Evolutionary conservation across 225 moss, liverwort and hornwort genomes (phyloP), one percentile per base, ranked within the genome.

Genomic region (Sphagnum contortum): DNA sequence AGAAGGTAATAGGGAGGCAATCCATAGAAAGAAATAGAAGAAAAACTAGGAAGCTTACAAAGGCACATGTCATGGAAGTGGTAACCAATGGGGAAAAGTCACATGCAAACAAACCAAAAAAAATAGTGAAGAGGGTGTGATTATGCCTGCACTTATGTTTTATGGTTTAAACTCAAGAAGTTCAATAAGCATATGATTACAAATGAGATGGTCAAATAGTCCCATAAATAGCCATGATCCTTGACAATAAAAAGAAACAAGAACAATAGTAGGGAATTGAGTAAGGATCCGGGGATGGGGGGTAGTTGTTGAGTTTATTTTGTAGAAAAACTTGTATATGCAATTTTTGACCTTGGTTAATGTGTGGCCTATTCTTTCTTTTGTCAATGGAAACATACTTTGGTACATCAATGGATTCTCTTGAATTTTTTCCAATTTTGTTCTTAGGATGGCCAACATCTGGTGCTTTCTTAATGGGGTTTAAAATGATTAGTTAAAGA

Each of bases 231-330:
- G 75, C 75, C 11, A 48, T 67, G 2, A 4, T 57, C 3, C 76
- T 74, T 55, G 76, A 83, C 64, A 80, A 77, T 3, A 73, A 82
- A 61, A 83, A 79, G 73, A 84, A 84, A 49, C 76, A 83, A 52
- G 74, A 80, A 0, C 80, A 84, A 53, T 77, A 77, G 70, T 73
- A 72, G 80, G 63, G 69, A 57, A 71, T 75, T 12, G 77, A 65
- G 1, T 84, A 84, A 70, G 45, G 29, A 29, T 29, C 29, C 1
- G 1, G 29, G 29, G 29, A 29, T 29, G 29, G 1, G 29, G 29
- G 29, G 29, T 29, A 29, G 1, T 29, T 29, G 29, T 29, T 29
- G 29, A 29, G 29, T 29, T 29, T 29, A 1, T 29, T 29, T 29
- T 29, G 29, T 29, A 29, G 29, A 29, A 29, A 29, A 1, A 29